phyloP scores from a whole-genome alignment of 768 basidiomycete genomes.

The Calocybe indica region DNA sequence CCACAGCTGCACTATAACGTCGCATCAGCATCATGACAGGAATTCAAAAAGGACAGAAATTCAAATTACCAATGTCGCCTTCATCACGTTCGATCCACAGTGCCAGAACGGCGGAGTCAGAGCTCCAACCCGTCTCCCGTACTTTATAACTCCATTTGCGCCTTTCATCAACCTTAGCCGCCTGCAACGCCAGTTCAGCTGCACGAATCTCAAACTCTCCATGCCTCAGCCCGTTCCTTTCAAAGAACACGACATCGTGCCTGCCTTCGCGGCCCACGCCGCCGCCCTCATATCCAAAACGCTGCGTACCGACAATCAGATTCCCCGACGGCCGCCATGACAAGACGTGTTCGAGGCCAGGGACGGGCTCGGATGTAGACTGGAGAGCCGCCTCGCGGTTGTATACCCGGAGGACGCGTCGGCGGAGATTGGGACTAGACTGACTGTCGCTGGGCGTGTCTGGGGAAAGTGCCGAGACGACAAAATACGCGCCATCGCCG shows the following conservation, averaged over 20 bases:
- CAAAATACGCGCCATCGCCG: constrained; percentile 88
- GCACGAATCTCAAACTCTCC: constrained; percentile 73
- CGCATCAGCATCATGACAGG: constrained; percentile 1
- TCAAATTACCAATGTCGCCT: constrained; percentile 62
- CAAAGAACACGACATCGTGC: constrained; percentile 91
- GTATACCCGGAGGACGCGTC: constrained; percentile 69
- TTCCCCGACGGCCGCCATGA: constrained; percentile 90
- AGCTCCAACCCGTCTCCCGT: constrained; percentile 78
- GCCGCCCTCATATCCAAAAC: constrained; percentile 74
- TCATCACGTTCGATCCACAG: constrained; percentile 74
- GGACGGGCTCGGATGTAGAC: constrained; percentile 77
- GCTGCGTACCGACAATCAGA: constrained; percentile 74
- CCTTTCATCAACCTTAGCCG: constrained; percentile 24
- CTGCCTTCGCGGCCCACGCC: constrained; percentile 58
- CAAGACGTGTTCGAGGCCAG: constrained; percentile 74
- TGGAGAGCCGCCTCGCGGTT: constrained; percentile 69
- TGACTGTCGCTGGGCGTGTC: constrained; percentile 11
- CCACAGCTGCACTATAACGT: constrained; percentile 82
- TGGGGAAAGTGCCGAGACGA: constrained; percentile 68
- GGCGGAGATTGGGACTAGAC: constrained; percentile 22
- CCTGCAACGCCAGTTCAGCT: constrained; percentile 22
- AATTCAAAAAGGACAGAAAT: neutral
- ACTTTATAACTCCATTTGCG: constrained; percentile 65
- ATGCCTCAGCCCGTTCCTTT: constrained; percentile 89
- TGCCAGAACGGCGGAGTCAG: constrained; percentile 79